These are phyloP conservation scores for Scutellaria barbata DNA, from an alignment of 257 asterid species.

Conservation along the genomic window DNA sequence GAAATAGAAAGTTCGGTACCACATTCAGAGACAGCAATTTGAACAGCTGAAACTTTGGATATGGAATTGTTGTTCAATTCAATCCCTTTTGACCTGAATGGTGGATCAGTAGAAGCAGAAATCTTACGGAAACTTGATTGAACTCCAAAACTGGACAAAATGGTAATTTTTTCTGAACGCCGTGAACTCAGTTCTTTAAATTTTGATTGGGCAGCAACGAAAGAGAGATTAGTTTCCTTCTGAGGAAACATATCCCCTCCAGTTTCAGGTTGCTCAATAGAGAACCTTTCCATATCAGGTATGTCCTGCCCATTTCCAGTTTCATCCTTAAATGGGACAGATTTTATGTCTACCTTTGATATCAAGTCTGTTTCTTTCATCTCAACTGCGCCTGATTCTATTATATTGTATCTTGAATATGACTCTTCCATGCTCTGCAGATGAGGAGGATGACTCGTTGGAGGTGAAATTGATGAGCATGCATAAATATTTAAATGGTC, in stretches of 20 bases:
- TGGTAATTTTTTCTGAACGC: conserved; percentile 45
- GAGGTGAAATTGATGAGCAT: conserved; percentile 30
- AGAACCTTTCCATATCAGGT: conserved; percentile 28
- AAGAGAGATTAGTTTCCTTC: conserved; percentile 40
- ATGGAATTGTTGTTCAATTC: conserved; percentile 46
- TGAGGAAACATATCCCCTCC: too few relatives aligned
- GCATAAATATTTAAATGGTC: conserved; percentile 34
- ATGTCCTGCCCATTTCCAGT: conserved; percentile 13
- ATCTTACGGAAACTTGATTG: conserved; percentile 43
- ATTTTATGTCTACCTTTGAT: conserved; percentile 38
- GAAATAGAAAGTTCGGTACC: conserved; percentile 89
- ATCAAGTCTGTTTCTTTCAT: conserved; percentile 39
- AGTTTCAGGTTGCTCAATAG: conserved; percentile 31
- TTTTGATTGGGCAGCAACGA: conserved; percentile 79
- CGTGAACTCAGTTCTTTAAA: conserved; percentile 67
- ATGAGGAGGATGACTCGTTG: conserved; percentile 35
- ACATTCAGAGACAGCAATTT: conserved; percentile 77
- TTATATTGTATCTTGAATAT: conserved; percentile 28
- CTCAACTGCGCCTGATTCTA: conserved; percentile 45
- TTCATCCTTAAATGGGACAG: conserved; percentile 42
- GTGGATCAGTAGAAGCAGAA: conserved; percentile 33
- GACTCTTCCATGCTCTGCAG: conserved; percentile 42
- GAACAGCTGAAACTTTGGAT: conserved; percentile 46
- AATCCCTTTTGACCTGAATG: conserved; percentile 38
- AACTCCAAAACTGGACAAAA: conserved; percentile 38